Evolutionary conservation across 768 basidiomycete genomes (phyloP).

Genomic region (Fomitopsis serialis): DNA sequence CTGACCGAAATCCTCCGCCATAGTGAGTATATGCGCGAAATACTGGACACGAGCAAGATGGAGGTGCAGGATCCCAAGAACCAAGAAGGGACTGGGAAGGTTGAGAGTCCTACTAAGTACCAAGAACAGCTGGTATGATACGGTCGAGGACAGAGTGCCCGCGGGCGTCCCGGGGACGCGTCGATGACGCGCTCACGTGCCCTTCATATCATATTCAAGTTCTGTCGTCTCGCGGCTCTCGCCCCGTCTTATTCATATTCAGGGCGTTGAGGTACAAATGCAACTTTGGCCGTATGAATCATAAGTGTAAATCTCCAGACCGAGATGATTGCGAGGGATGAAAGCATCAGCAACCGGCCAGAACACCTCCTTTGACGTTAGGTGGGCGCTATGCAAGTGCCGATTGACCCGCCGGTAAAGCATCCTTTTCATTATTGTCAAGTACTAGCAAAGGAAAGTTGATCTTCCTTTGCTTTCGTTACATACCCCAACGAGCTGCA

Average conservation of each 20-base stretch:
- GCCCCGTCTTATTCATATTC: not conserved
- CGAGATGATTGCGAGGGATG: no score
- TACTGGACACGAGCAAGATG: not conserved
- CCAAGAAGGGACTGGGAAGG: not conserved
- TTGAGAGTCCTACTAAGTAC: no score
- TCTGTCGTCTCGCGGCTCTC: not conserved
- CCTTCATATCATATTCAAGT: not conserved
- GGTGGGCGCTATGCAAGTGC: no score
- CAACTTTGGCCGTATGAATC: not conserved
- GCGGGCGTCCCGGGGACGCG: not conserved
- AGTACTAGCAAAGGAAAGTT: no score
- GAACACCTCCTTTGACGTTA: no score
- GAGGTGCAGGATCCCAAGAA: not conserved
- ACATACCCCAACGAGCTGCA: no score
- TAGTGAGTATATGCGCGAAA: slow-evolving; percentile 1
- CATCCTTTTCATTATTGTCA: no score
- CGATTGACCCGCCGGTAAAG: no score
- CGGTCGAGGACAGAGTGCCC: not conserved
- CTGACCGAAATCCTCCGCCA: not conserved
- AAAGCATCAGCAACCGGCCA: no score
- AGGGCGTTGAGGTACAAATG: not conserved
- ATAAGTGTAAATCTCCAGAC: no score
- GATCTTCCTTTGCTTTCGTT: no score
- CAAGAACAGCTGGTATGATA: no score
- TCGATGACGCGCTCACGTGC: slow-evolving; percentile 6